Evolutionary conservation across 2,329 filamentous ascomycete species (phyloP).

Genomic region (Scedosporium boydii): DNA sequence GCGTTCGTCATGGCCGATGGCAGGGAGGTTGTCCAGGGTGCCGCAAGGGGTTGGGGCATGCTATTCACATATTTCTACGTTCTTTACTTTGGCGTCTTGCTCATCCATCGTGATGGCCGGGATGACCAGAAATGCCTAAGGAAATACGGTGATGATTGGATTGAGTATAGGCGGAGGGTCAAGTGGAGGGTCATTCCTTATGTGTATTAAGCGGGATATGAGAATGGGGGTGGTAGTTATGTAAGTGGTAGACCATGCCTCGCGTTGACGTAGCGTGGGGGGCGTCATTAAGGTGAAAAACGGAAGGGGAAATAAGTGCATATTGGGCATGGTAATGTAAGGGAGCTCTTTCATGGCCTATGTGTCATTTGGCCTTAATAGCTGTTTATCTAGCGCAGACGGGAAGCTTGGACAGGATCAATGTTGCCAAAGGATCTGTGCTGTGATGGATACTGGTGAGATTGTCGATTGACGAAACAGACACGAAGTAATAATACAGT

Average conservation of each 20-base stretch:
- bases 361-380: not conserved
- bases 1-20: constrained; percentile 50
- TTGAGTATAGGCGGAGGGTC: constrained; percentile 75
- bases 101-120: constrained; percentile 76
- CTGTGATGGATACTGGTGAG: not conserved
- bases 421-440: not conserved
- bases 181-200: constrained; percentile 75
- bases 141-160: constrained; percentile 93
- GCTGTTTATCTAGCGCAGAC: not conserved
- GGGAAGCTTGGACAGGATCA: not conserved
- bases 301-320: not conserved
- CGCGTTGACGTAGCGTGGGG: not conserved
- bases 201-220: constrained; percentile 51
- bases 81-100: constrained; percentile 77
- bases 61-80: constrained; percentile 92
- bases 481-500: too few species aligned
- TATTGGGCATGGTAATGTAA: not conserved
- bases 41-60: constrained; percentile 73
- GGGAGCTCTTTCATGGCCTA: not conserved
- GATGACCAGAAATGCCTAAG: constrained; percentile 85
- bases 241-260: not conserved
- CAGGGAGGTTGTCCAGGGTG: constrained; percentile 59
- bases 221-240: not conserved
- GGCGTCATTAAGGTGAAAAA: not conserved
- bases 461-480: too few species aligned